These are phyloP conservation scores for Lichina pygmaea DNA, from an alignment of 495 filamentous ascomycete genomes.

Conservation along the genomic window DNA sequence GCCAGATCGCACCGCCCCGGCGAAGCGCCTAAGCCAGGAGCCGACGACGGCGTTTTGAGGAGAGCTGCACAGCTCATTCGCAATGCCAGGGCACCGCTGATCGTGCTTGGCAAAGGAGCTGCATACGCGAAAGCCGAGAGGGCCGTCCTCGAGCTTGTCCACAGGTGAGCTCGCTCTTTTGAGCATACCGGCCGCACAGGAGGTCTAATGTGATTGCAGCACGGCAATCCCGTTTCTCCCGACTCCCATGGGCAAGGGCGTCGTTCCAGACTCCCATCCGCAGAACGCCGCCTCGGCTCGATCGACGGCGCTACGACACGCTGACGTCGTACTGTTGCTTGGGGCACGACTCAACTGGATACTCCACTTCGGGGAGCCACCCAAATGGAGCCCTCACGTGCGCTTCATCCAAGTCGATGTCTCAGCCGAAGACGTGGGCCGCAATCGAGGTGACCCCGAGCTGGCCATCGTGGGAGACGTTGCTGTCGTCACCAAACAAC, in stretches of 20 bases:
- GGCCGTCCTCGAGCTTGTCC: constrained; percentile 20
- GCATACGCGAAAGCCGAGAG: constrained; percentile 28
- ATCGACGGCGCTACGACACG: constrained; percentile 25
- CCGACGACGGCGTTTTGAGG: not conserved
- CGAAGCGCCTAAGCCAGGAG: too few species aligned
- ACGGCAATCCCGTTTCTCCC: constrained; percentile 32
- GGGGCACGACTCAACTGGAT: constrained; percentile 40
- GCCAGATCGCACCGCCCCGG: too few species aligned
- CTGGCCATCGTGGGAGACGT: constrained; percentile 28
- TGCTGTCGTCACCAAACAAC: constrained; percentile 21
- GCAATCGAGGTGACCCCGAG: constrained; percentile 18
- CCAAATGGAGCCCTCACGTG: constrained; percentile 26
- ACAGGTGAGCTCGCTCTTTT: constrained; percentile 2
- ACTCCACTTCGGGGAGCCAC: constrained; percentile 29
- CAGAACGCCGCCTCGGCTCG: constrained; percentile 28
- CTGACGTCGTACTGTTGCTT: constrained; percentile 31
- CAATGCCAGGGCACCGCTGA: constrained; percentile 23
- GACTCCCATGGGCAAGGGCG: constrained; percentile 37
- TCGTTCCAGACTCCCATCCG: constrained; percentile 27
- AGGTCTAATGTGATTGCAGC: constrained; percentile 4
- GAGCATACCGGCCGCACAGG: not conserved
- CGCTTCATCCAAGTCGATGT: constrained; percentile 35
- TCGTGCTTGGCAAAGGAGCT: constrained; percentile 35
- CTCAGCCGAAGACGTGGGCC: constrained; percentile 26
- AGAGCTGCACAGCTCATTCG: constrained; percentile 21